Evolutionary conservation across 1,284 basidiomycete species (phyloP), one percentile per base, ranked within the genome.

Genomic region (Volvariella volvacea): DNA sequence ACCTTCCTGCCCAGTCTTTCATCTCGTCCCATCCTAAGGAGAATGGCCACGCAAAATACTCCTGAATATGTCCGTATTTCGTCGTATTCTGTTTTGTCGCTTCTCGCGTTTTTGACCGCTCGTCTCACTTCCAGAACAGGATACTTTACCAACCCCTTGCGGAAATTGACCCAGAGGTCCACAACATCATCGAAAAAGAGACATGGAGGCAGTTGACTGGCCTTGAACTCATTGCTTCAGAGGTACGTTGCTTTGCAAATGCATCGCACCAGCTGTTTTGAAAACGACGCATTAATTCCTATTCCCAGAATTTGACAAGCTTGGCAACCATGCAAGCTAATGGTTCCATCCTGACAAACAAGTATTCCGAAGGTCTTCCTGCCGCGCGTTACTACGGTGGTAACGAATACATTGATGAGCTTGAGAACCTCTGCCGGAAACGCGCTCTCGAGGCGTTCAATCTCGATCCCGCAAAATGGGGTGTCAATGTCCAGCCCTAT

Each of bases 401-500:
- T 54, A 94, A 95, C 70, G 92, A 94, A 67, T 90, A 89, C 75
- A 91, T 98, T 58, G 96, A 99, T 64, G 88, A 95, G 65, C 88
- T 99, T 58, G 96, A 99, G 73, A 70, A 81, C 51, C 84, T 99
- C 49, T 94, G 91, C 74, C 91, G 92, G 66, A 85, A 94, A 70
- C 91, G 96, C 61, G 96, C 96, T 28, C 80, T 99, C 55, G 74
- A 89, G 70, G 94, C 96, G 7, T 99, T 98, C 81, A 84, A 92
- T 76, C 88, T 98, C 53, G 93, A 98, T 70, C 81, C 89, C 44
- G 75, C 79, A 50, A 78, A 83, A 60, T 99, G 96, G 96, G 95
- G 96, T 58, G 94, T 99, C 67, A 99, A 99, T 64, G 96, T 99
- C 51, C 96, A 99, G 72, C 96, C 96, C 15, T 99, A 99, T 74